Percentiles rank a stretch among this genome's conserved stretches.
phyloP scores from a whole-genome alignment of 441 rosid genomes.

The Biscutella auriculata region DNA sequence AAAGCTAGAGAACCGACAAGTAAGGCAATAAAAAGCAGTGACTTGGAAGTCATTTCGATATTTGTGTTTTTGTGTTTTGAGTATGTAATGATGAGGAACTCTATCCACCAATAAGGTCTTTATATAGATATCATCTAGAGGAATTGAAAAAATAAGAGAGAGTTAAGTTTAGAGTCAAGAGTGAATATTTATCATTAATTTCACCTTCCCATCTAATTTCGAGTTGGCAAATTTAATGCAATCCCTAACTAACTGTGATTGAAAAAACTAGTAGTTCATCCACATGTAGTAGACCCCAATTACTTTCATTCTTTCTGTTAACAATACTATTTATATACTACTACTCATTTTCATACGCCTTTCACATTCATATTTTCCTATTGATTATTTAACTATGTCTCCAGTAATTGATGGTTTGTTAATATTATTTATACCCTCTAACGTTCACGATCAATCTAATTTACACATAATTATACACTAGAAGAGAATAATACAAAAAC shows the following conservation, averaged over 20 bases:
- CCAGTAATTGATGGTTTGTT: background rate
- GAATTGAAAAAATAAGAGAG: background rate
- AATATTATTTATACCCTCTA: background rate
- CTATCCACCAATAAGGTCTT: slow-evolving; percentile 8
- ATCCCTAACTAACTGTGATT: slow-evolving; percentile 19
- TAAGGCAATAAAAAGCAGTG: slow-evolving; percentile 20
- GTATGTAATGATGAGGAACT: slow-evolving; percentile 18
- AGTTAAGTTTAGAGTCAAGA: background rate
- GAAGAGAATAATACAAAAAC: too few relatives aligned
- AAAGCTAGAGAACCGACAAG: slow-evolving; percentile 22
- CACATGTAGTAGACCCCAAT: slow-evolving; percentile 25
- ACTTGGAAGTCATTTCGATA: slow-evolving; percentile 21
- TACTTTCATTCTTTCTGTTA: slow-evolving; percentile 8
- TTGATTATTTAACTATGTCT: background rate
- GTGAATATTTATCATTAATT: slow-evolving; percentile 12
- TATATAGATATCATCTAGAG: slow-evolving; percentile 18
- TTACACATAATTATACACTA: too few relatives aligned
- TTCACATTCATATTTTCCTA: background rate
- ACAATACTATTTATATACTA: background rate
- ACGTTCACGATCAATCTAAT: background rate
- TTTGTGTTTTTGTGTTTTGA: slow-evolving; percentile 11
- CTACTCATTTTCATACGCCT: slow-evolving; percentile 10
- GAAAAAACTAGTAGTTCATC: slow-evolving; percentile 16
- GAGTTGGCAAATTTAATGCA: slow-evolving; percentile 21
- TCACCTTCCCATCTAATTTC: slow-evolving; percentile 25